A percentile compares a stretch with the other conserved stretches of the same genome.
Evolutionary conservation across 495 filamentous ascomycete species (phyloP).

Genomic region (Thozetella sp.): DNA sequence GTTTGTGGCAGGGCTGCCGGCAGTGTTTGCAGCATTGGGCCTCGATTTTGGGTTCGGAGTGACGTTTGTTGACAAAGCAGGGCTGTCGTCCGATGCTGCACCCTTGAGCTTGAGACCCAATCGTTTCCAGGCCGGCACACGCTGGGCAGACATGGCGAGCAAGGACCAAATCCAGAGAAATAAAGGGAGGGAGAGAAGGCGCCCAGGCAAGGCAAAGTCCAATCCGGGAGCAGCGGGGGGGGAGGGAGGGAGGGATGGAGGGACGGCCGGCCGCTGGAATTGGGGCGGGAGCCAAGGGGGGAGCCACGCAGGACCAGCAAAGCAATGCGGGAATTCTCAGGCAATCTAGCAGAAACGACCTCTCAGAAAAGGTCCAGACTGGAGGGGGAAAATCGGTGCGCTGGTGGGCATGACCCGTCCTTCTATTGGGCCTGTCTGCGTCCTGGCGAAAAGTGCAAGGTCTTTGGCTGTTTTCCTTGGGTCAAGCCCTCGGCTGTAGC

Average conservation of each 20-base stretch:
- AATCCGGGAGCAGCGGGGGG: too few relatives aligned
- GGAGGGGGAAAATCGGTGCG: background rate
- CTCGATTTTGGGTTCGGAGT: constrained; percentile 11
- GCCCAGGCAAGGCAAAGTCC: background rate
- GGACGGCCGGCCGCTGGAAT: background rate
- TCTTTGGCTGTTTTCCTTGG: background rate
- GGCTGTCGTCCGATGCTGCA: constrained; percentile 51
- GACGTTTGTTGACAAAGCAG: constrained; percentile 20
- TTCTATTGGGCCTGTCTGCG: constrained; percentile 26
- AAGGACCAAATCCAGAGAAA: constrained; percentile 9
- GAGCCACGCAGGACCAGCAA: constrained; percentile 8
- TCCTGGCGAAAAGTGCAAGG: constrained; percentile 10
- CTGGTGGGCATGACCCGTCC: constrained; percentile 4
- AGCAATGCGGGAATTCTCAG: constrained; percentile 9
- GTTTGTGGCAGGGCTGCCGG: constrained; percentile 26
- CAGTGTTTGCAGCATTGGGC: constrained; percentile 15
- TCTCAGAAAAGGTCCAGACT: background rate
- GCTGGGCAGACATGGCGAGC: constrained; percentile 38
- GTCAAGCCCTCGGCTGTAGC: background rate
- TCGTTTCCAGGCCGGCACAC: constrained; percentile 76
- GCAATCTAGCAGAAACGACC: constrained; percentile 7
- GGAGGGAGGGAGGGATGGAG: background rate
- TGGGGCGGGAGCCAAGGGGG: background rate
- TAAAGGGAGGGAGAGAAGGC: constrained; percentile 10
- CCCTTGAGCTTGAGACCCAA: constrained; percentile 74